Base-by-base conservation (phyloP, 176 grass and related monocot genomes). In the Oryza punctata region DNA sequence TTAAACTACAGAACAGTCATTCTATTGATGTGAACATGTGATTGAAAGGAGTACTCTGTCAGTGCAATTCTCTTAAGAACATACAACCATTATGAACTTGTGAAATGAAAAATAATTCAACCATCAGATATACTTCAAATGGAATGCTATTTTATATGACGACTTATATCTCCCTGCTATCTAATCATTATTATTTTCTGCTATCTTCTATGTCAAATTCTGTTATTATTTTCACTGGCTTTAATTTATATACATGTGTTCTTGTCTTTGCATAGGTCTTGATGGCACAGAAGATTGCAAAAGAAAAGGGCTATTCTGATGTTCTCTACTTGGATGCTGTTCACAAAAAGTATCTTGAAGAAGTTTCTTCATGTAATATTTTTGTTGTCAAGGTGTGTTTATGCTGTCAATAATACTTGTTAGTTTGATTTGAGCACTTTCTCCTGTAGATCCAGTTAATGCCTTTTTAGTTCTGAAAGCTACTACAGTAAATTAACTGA, bases 331-430 rank as follows among this genome's bases (percentile, higher is more conserved):
- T 98, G 85, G 96, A 95, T 21, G 88, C 89, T 81, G 87, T 93
- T 85, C 82, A 95, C 41, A 98, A 98, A 77, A 98, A 90, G 83
- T 98, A 95, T 46, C 87, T 98, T 33, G 96, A 98, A 82, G 96
- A 98, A 98, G 96, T 94, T 83, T 98, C 96, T 66, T 98, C 96
- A 21, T 95, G 93, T 78, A 98, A 98, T 94, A 91, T 98, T 75
- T 98, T 98, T 90, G 80, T 98, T 82, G 83, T 98, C 40, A 98
- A 94, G 96, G 96, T 98, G 87, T 83, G 75, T 1, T n/a, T 38
- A 4, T 35, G n/a, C 59, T 78, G 35, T 33, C 70, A 72, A 41
- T 50, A 65, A 32, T 45, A n/a, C 12, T 63, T 76, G 74, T 83
- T 68, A n/a, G 72, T 80, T 87, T 60, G 10, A 7, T 65, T 72